phyloP scores from a whole-genome alignment of 208 protist species.

The Endotrypanum monterogeii region DNA sequence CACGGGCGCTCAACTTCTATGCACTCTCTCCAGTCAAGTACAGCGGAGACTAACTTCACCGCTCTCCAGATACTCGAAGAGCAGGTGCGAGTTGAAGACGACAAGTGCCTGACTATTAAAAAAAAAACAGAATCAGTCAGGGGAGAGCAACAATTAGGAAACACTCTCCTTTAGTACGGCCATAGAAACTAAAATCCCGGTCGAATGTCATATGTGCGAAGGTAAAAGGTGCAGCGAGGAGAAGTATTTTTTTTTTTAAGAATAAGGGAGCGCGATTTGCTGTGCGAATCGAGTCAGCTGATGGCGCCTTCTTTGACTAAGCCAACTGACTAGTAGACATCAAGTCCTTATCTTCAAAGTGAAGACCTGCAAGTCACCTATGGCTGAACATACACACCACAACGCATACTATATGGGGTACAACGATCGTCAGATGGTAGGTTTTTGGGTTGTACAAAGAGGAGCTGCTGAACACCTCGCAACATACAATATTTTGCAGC shows the following conservation, averaged over 20 bases:
- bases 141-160: background rate
- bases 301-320: background rate
- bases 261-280: background rate
- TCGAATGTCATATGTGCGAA: background rate
- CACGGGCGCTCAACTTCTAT: background rate
- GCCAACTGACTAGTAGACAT: background rate
- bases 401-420: too few relatives aligned
- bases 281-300: too few relatives aligned
- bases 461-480: background rate
- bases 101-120: background rate
- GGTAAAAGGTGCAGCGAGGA: background rate
- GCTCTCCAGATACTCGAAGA: background rate
- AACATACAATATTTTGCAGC: background rate
- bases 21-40: background rate
- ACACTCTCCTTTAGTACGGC: background rate
- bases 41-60: too few relatives aligned
- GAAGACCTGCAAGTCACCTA: too few relatives aligned
- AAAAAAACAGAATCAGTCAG: too few relatives aligned
- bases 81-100: background rate
- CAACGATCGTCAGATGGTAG: background rate
- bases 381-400: background rate
- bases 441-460: background rate
- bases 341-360: background rate
- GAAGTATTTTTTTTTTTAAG: too few relatives aligned
- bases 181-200: background rate